phyloP scores from a whole-genome alignment of 2,329 filamentous ascomycete species.

The Botrytis medusae region DNA sequence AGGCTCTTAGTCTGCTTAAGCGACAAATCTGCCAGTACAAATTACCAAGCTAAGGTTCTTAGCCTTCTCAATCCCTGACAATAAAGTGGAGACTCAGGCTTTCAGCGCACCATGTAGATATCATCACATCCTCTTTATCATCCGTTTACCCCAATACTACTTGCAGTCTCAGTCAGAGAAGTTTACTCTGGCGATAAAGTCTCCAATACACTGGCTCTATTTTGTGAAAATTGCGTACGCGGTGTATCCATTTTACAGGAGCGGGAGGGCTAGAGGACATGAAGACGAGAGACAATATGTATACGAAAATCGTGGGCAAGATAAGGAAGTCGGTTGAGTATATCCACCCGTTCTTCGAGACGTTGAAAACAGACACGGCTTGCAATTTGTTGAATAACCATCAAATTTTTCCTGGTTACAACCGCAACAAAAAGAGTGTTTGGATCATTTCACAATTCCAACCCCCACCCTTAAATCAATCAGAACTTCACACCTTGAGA shows the following conservation, averaged over 20 bases:
- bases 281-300: neutral
- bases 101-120: too few species aligned
- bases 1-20: too few species aligned
- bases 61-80: too few species aligned
- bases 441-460: neutral
- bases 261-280: neutral
- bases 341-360: neutral
- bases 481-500: neutral
- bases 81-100: too few species aligned
- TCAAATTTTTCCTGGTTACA: neutral
- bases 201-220: too few species aligned
- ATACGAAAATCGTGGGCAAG: neutral
- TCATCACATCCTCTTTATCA: neutral
- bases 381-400: neutral
- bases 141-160: neutral
- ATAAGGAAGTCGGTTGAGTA: neutral
- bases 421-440: neutral
- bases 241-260: neutral
- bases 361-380: neutral
- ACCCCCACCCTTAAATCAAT: neutral
- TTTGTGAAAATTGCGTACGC: neutral
- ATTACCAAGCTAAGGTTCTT: too few species aligned
- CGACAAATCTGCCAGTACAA: too few species aligned
- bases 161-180: neutral
- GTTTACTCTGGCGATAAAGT: too few species aligned